Evolutionary conservation across 2,329 filamentous ascomycete species (phyloP), one percentile per base, ranked within the genome.

Genomic region (Tothia fuscella): DNA sequence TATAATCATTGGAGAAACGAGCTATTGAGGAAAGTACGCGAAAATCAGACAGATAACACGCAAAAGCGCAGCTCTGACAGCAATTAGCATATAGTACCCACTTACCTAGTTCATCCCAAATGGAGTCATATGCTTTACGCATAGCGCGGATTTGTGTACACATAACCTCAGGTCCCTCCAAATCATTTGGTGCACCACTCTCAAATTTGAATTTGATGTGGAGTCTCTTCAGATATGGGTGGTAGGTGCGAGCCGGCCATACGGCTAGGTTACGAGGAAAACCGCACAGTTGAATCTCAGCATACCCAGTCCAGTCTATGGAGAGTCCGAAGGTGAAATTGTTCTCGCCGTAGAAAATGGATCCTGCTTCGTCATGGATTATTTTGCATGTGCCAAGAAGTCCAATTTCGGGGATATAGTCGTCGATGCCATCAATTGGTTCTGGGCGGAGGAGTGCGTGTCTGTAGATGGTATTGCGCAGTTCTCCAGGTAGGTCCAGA

Each of bases 271-370:
- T 40, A 17, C 21, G 12, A 19, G 38, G 38, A 21, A 40, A 40
- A 3, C 38, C 24, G 17, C 20, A 12, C 13, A 41, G 38, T 19
- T 19, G 21, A 3, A 41, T 24, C 7, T 16, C 24, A 14, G 19
- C 10, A 13, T 19, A 3, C 12, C 16, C 7, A 6, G 26, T 26
- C 25, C 25, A 41, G 14, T 41, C 28, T 6, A 41, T 21, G 5
- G 20, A 19, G n/a, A 41, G 24, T 12, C 38, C 38, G 31, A 14
- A 40, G 26, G 46, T 35, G 42, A 54, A 49, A 1, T 31, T 41
- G 40, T 52, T 53, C 20, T 49, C 46, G 12, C 39, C 45, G 37
- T 53, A 53, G 2, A 56, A 46, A 7, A 56, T 46, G 1, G 37
- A 31, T 4, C 21, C 44, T 3, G 49, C 52, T 32, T 57, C 54